A percentile compares a stretch with the other conserved stretches of the same genome.
These are phyloP conservation scores for Monosporascus sp. DNA, from an alignment of 2,329 filamentous ascomycete genomes.

Conservation along the genomic window DNA sequence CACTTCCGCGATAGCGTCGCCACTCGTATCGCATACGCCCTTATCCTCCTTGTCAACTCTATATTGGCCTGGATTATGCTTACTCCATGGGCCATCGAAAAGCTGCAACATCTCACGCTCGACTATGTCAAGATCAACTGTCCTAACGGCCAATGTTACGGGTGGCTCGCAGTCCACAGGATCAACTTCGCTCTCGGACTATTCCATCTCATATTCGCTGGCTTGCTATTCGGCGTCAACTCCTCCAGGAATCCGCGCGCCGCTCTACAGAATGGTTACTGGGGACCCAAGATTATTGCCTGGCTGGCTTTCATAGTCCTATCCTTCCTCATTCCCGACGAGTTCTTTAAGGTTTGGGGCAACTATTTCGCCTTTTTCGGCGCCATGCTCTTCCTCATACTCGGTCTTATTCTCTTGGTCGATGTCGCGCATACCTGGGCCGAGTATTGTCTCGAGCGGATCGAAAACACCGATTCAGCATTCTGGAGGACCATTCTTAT, in stretches of 20 bases:
- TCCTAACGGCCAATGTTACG: slow-evolving; percentile 83
- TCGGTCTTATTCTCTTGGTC: slow-evolving; percentile 87
- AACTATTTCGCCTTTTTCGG: slow-evolving; percentile 86
- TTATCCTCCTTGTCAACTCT: slow-evolving; percentile 93
- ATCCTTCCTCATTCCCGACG: slow-evolving; percentile 92
- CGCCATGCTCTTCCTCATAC: slow-evolving; percentile 87
- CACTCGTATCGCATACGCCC: slow-evolving; percentile 91
- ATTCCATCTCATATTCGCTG: slow-evolving; percentile 83
- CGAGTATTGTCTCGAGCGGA: slow-evolving; percentile 89
- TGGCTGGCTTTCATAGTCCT: slow-evolving; percentile 85
- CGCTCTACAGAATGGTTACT: slow-evolving; percentile 93
- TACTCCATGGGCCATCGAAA: slow-evolving; percentile 96
- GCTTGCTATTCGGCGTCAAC: slow-evolving; percentile 79
- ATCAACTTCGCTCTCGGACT: slow-evolving; percentile 97
- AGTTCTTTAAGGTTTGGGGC: slow-evolving; percentile 92
- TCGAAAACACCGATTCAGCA: slow-evolving; percentile 81
- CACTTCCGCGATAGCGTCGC: slow-evolving; percentile 60
- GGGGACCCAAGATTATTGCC: slow-evolving; percentile 89
- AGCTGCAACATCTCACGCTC: slow-evolving; percentile 83
- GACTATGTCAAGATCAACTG: slow-evolving; percentile 97
- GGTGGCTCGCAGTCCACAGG: slow-evolving; percentile 92
- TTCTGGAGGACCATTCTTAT: slow-evolving; percentile 84
- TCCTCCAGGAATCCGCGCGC: slow-evolving; percentile 85
- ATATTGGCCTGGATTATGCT: slow-evolving; percentile 99
- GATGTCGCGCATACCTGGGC: slow-evolving; percentile 97